Base-by-base conservation (phyloP, 2,329 filamentous ascomycete genomes). In the Exophiala spinifera region DNA sequence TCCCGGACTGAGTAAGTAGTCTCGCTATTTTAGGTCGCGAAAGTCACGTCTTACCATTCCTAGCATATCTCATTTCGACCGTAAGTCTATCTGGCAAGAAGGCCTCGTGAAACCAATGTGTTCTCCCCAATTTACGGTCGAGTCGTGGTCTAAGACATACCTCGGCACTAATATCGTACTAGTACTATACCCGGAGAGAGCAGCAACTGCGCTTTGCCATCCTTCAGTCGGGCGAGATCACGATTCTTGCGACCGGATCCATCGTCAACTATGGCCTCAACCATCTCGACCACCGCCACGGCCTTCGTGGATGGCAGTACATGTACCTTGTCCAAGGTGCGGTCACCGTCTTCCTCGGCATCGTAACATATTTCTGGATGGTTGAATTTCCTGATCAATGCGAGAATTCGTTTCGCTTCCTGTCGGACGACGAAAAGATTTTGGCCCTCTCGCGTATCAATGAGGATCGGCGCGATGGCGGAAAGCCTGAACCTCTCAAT, bases 251-350 rank as follows among this genome's bases (percentile, higher is more conserved):
- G 0, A 86, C 84, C 0, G 84, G 84, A 3, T 76, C 79, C 46
- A 83, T 87, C 56, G 79, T 87, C 62, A 88, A 88, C 66, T 88
- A 79, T 63, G 85, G 80, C 0, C 74, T 89, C n/a, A 86, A 87
- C 55, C 75, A 81, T 46, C 72, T 87, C 2, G 69, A 86, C 60
- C 82, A 83, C 1, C 72, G 67, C 8, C 74, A 72, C 1, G 79
- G 79, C 4, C 64, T 87, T 20, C 76, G 77, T 8, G 83, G 84
- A 1, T 87, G 84, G 84, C 79, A 82, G 23, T 87, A 81, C 76
- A 87, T 87, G 83, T 88, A 83, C 60, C 67, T 87, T 0, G 81
- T 87, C 0, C 84, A 87, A 62, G 84, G 85, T 0, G 63, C 80
- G 8, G 81, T 87, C 60, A 78, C 84, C 3, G 76, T 77, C 55